These are phyloP conservation scores for Leccinum huronense DNA, from an alignment of 1,284 basidiomycete species.

Conservation along the genomic window DNA sequence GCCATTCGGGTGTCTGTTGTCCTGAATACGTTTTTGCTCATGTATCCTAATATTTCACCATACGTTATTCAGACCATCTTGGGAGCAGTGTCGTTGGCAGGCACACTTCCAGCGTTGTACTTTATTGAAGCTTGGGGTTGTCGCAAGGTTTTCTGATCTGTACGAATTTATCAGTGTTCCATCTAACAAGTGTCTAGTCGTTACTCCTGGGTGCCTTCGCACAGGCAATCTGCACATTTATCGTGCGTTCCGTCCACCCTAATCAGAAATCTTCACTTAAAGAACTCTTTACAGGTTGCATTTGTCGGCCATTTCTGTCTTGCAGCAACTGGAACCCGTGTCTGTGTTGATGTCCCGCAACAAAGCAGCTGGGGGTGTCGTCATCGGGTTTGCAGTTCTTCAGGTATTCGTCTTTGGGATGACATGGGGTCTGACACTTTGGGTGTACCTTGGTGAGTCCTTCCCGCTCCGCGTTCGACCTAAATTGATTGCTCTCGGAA, in stretches of 20 bases:
- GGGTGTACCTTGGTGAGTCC: slow-evolving; percentile 62
- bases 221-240: slow-evolving; percentile 62
- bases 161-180: not conserved
- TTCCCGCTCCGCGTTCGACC: slow-evolving; percentile 62
- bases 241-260: slow-evolving; percentile 40
- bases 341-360: slow-evolving; percentile 45
- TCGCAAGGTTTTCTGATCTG: slow-evolving; percentile 43
- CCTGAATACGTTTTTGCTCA: not conserved
- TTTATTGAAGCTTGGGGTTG: slow-evolving; percentile 69
- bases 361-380: slow-evolving; percentile 46
- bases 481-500: slow-evolving; percentile 60
- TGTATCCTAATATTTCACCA: slow-evolving; percentile 50
- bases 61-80: slow-evolving; percentile 74
- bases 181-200: slow-evolving; percentile 39
- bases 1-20: slow-evolving; percentile 16
- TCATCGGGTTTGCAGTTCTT: slow-evolving; percentile 60
- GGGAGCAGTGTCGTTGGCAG: slow-evolving; percentile 65
- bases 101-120: slow-evolving; percentile 62
- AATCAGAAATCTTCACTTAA: slow-evolving; percentile 6
- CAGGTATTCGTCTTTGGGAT: slow-evolving; percentile 56
- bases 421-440: slow-evolving; percentile 59
- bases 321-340: slow-evolving; percentile 42
- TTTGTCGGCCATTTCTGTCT: slow-evolving; percentile 69
- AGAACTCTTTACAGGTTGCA: slow-evolving; percentile 46
- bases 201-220: slow-evolving; percentile 65